Evolutionary conservation across 1,284 basidiomycete species (phyloP).

Genomic region (Schizophyllum commune): DNA sequence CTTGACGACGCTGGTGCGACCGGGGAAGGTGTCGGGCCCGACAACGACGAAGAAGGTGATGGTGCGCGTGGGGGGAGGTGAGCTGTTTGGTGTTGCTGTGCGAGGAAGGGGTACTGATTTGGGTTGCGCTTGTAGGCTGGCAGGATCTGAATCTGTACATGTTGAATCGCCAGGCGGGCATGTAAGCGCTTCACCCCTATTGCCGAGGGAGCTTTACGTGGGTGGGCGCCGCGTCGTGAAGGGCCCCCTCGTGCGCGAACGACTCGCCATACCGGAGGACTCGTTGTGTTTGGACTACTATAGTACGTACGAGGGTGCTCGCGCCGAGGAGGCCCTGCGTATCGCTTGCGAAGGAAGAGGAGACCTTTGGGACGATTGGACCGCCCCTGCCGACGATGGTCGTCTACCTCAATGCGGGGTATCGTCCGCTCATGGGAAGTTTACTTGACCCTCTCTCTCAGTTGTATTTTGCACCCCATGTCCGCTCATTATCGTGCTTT

Average conservation of each 20-base stretch:
- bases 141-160: constrained; percentile 79
- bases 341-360: neutral
- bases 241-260: neutral
- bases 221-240: neutral
- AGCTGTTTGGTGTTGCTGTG: constrained; percentile 20
- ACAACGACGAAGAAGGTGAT: constrained; percentile 73
- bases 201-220: neutral
- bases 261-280: too few species aligned
- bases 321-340: too few species aligned
- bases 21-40: constrained; percentile 40
- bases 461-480: constrained; percentile 18
- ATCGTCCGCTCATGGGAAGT: too few species aligned
- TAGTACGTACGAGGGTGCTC: too few species aligned
- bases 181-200: constrained; percentile 19
- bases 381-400: too few species aligned
- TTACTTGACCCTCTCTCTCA: constrained; percentile 1
- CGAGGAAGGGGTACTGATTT: neutral
- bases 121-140: constrained; percentile 51
- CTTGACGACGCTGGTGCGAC: constrained; percentile 66
- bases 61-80: constrained; percentile 78
- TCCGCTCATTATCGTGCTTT: constrained; percentile 17
- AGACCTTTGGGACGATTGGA: neutral
- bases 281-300: too few species aligned
- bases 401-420: too few species aligned
- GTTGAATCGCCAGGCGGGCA: constrained; percentile 59